Evolutionary conservation across 306 rosid species (phyloP), one percentile per base, ranked within the genome.

Genomic region (Biancaea sappan): DNA sequence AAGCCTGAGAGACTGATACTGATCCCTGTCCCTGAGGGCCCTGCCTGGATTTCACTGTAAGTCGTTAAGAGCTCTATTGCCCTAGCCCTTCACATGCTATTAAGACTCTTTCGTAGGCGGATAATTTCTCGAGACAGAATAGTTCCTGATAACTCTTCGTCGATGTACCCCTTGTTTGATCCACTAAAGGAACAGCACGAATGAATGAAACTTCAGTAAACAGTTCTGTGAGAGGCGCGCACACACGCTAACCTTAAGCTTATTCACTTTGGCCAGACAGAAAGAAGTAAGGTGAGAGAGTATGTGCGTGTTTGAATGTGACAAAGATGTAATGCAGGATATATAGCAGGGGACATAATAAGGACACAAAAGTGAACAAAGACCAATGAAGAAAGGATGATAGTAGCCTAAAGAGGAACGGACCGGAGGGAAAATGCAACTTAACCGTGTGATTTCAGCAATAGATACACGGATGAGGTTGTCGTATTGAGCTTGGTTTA

Each of bases 161-260:
- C n/a, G n/a, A n/a, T n/a, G n/a, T n/a, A n/a, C n/a, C n/a, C n/a
- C n/a, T n/a, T n/a, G n/a, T n/a, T n/a, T n/a, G n/a, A n/a, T n/a
- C n/a, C n/a, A 31, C 3, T 31, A 10, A n/a, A 43, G 41, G 75
- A 79, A 78, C 78, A 70, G 82, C 71, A 70, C 77, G 74, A 82
- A 74, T 88, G 92, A 85, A 82, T 84, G 87, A 90, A 86, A 84
- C 87, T 90, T 81, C 91, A 88, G 88, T 86, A 87, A 84, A 83
- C 86, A 81, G 80, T 68, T 81, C 66, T 82, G 80, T n/a, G n/a
- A n/a, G n/a, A n/a, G n/a, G n/a, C n/a, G n/a, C n/a, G n/a, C n/a
- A n/a, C n/a, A n/a, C n/a, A n/a, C n/a, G n/a, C n/a, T n/a, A n/a
- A n/a, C n/a, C n/a, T n/a, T n/a, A n/a, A n/a, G n/a, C n/a, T n/a